phyloP scores from a whole-genome alignment of 352 stramenopile genomes.

The Globisporangium cederbergense region DNA sequence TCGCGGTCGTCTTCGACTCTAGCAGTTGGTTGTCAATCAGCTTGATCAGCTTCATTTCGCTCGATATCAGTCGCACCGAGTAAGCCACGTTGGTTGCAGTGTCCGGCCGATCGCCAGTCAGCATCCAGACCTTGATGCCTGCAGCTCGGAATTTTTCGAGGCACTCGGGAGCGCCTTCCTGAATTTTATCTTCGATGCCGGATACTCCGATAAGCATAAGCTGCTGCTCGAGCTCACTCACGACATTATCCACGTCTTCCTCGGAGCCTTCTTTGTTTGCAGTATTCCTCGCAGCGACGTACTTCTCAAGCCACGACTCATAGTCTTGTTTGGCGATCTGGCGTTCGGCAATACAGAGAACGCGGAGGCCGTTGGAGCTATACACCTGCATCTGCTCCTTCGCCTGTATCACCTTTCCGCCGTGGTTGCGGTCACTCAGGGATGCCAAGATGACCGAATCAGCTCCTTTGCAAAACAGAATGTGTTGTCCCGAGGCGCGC shows the following conservation, averaged over 20 bases:
- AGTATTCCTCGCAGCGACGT: slow-evolving; percentile 20
- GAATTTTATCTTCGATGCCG: slow-evolving; percentile 69
- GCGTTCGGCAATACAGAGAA: slow-evolving; percentile 64
- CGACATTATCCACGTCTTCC: slow-evolving; percentile 27
- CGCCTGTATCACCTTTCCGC: slow-evolving; percentile 24
- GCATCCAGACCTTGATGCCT: slow-evolving; percentile 77
- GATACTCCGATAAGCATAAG: slow-evolving; percentile 53
- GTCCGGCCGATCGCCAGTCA: slow-evolving; percentile 60
- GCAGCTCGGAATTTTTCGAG: slow-evolving; percentile 57
- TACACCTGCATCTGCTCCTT: slow-evolving; percentile 54
- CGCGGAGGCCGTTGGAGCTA: slow-evolving; percentile 58
- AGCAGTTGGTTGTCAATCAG: slow-evolving; percentile 28
- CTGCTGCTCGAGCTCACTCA: slow-evolving; percentile 43
- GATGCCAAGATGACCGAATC: slow-evolving; percentile 81
- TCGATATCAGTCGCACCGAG: slow-evolving; percentile 45
- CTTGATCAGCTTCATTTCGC: slow-evolving; percentile 50
- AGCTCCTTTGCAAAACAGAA: slow-evolving; percentile 82
- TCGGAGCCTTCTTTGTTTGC: slow-evolving; percentile 20
- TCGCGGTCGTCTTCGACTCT: slow-evolving; percentile 17
- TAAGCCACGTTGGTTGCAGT: slow-evolving; percentile 66
- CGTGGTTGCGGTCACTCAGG: slow-evolving; percentile 29
- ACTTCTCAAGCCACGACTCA: slow-evolving; percentile 37
- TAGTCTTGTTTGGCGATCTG: slow-evolving; percentile 56
- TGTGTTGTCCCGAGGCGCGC: slow-evolving; percentile 21
- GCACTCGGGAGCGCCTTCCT: slow-evolving; percentile 49